Base-by-base conservation (phyloP, 1,284 basidiomycete genomes). In the Waitea zeae region DNA sequence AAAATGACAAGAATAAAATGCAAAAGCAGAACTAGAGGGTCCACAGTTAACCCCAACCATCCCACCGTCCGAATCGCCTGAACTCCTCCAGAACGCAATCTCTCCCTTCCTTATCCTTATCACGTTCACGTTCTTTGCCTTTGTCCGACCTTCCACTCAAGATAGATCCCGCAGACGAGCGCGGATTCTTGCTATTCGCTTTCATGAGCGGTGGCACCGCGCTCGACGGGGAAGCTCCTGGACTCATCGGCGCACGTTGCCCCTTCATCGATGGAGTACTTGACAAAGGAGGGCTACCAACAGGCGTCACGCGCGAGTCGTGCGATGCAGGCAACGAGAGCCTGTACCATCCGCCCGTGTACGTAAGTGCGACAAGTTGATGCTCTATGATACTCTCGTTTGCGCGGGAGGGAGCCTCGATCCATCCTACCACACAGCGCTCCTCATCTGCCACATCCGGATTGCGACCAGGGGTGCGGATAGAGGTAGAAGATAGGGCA, bases 291-390 rank as follows among this genome's bases (percentile, higher is more conserved):
- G 57, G 58, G 26, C 61, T 61, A 31, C 53, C 46, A 32, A 47
- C n/a, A n/a, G n/a, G n/a, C n/a, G n/a, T n/a, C n/a, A n/a, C n/a
- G n/a, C n/a, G n/a, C n/a, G n/a, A n/a, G n/a, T n/a, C n/a, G n/a
- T n/a, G n/a, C n/a, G n/a, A n/a, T n/a, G n/a, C 54, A 13, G 86
- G 84, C 19, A 92, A 56, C 11, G 76, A 68, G 6, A 93, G 61
- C 4, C 88, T 70, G 56, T 92, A 93, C 88, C 88, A 93, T n/a
- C 88, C 84, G 9, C 88, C 88, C 1, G 77, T 72, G 49, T 77
- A 89, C 0, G 87, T 93, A 41, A 93, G 56, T 3, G 82, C 84
- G 35, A 92, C 60, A 13, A 92, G 64, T 48, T 92, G 84, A 44
- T 74, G 69, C 44, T 86, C 75, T n/a, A 53, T 48, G 3, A 43